These are phyloP conservation scores for Clausena lansium DNA, from an alignment of 345 rosid species.

Conservation along the genomic window DNA sequence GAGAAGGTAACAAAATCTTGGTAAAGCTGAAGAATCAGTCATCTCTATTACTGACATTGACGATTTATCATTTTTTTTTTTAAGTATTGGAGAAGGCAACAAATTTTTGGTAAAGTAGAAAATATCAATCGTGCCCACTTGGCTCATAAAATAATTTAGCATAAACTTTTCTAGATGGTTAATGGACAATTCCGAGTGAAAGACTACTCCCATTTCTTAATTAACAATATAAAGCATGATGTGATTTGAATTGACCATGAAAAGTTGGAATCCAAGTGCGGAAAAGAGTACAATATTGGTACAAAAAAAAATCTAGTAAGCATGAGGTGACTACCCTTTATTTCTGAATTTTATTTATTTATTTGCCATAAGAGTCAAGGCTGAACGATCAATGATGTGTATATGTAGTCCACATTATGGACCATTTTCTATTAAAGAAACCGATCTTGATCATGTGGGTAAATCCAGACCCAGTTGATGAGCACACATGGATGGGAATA, in stretches of 20 bases:
- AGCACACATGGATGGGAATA: background rate
- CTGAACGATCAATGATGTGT: background rate
- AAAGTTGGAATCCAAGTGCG: background rate
- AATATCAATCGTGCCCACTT: background rate
- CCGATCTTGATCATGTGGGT: background rate
- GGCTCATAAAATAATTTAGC: background rate
- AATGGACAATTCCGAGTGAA: background rate
- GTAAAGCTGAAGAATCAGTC: background rate
- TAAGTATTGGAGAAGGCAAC: background rate
- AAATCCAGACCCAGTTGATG: background rate
- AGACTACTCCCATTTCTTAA: background rate
- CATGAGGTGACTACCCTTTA: background rate
- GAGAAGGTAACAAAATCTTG: background rate
- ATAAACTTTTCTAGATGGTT: background rate
- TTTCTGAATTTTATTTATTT: background rate
- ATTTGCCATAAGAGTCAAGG: background rate
- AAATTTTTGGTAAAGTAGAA: slow-evolving; percentile 7
- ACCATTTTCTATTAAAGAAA: background rate
- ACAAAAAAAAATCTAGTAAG: background rate
- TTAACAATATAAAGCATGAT: background rate
- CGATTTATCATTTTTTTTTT: background rate
- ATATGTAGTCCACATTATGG: slow-evolving; percentile 1
- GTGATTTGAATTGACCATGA: background rate
- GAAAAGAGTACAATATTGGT: slow-evolving; percentile 6
- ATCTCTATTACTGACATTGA: background rate